These are phyloP conservation scores for Zangia roseola DNA, from an alignment of 768 basidiomycete species.

Conservation along the genomic window DNA sequence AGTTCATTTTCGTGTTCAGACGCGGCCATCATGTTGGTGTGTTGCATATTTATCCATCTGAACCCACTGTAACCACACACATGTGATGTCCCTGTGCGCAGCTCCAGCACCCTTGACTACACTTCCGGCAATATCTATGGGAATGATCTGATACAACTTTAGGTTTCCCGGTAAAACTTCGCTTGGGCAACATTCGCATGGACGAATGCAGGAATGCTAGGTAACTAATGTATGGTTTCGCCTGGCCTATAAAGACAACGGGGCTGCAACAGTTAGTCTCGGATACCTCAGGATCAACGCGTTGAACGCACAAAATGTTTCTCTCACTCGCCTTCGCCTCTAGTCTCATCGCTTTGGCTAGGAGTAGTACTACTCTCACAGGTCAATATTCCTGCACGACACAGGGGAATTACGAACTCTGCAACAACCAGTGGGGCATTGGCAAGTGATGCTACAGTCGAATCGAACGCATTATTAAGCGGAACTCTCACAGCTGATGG, in stretches of 20 bases:
- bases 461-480: neutral
- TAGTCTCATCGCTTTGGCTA: conserved; percentile 9
- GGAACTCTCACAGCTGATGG: conserved; percentile 36
- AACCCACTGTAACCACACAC: neutral
- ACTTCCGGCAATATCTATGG: neutral
- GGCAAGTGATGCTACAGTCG: conserved; percentile 26
- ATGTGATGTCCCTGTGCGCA: conserved; percentile 1
- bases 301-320: conserved; percentile 8
- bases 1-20: neutral
- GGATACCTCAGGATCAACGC: neutral
- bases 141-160: conserved; percentile 4
- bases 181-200: neutral
- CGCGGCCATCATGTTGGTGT: no score
- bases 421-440: conserved; percentile 58
- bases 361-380: conserved; percentile 26
- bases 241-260: conserved; percentile 6
- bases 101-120: neutral
- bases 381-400: conserved; percentile 45
- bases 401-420: conserved; percentile 49
- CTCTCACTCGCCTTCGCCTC: conserved; percentile 12
- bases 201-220: neutral
- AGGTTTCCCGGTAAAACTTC: neutral
- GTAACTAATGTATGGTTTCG: neutral
- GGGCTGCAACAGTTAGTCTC: neutral
- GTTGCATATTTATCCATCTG: neutral